Conservation (phyloP, 2,329 filamentous ascomycete genomes). For the Aspergillus ibericus region DNA sequence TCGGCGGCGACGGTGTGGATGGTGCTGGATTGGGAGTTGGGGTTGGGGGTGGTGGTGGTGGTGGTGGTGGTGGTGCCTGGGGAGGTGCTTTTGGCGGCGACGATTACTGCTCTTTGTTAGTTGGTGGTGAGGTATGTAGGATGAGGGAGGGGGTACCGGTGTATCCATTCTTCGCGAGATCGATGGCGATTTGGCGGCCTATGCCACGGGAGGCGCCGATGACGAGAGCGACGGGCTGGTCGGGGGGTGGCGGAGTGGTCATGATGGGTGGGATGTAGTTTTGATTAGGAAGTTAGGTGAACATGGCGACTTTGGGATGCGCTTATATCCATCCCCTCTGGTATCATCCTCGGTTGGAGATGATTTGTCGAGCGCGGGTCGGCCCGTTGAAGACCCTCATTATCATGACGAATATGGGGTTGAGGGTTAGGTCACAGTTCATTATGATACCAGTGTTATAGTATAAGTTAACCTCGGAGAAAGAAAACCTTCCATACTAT, state of each 20-base stretch:
- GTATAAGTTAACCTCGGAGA: too few relatives aligned
- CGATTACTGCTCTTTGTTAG: slow-evolving; percentile 58
- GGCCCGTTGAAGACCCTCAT: slow-evolving; percentile 5
- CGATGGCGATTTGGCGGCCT: slow-evolving; percentile 75
- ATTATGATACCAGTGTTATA: too few relatives aligned
- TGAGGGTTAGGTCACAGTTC: too few relatives aligned
- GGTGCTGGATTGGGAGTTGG: slow-evolving; percentile 72
- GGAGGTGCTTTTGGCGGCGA: slow-evolving; percentile 74
- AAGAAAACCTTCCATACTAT: too few relatives aligned
- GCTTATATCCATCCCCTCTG: too few relatives aligned
- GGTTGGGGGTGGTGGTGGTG: slow-evolving; percentile 70
- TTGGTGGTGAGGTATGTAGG: background rate
- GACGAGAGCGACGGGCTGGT: slow-evolving; percentile 62
- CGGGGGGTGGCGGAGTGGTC: background rate
- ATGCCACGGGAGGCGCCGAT: slow-evolving; percentile 79
- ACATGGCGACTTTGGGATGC: too few relatives aligned
- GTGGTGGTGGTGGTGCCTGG: slow-evolving; percentile 48
- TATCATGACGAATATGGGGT: too few relatives aligned
- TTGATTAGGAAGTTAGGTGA: too few relatives aligned
- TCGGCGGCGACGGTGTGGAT: slow-evolving; percentile 78
- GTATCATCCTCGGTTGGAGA: slow-evolving; percentile 11
- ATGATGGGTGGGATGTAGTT: background rate
- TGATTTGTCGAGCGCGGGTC: slow-evolving; percentile 16
- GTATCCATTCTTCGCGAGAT: slow-evolving; percentile 70
- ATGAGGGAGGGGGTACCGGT: slow-evolving; percentile 53